phyloP scores from a whole-genome alignment of 139 green algal genomes.

The Volvox africanus region DNA sequence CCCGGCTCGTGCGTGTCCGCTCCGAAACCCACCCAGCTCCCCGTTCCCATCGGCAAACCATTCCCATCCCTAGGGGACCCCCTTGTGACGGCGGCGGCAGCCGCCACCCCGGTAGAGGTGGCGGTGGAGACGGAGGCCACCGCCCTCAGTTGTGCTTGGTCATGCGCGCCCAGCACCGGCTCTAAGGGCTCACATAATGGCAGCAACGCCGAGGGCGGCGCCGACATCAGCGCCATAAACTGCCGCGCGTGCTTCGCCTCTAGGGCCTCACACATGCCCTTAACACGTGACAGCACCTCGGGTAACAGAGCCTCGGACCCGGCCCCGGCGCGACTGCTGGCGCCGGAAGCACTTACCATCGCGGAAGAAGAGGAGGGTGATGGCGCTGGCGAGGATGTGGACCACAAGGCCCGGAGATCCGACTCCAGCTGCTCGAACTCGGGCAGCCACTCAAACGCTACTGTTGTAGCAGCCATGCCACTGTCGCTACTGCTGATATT shows the following conservation, averaged over 20 bases:
- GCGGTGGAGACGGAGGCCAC: background rate
- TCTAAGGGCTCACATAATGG: background rate
- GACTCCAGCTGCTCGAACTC: conserved; percentile 15
- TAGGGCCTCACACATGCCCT: conserved; percentile 26
- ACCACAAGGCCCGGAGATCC: background rate
- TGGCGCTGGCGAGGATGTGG: background rate
- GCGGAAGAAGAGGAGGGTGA: background rate
- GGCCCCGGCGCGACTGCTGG: background rate
- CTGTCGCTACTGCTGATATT: background rate
- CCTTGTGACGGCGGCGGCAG: background rate
- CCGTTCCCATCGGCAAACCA: background rate
- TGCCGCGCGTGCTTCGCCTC: background rate
- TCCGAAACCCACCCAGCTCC: background rate
- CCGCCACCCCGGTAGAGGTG: background rate
- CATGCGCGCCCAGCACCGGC: too few relatives aligned
- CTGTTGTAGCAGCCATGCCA: background rate
- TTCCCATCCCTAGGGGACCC: background rate
- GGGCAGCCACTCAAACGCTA: conserved; percentile 9
- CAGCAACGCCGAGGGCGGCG: background rate
- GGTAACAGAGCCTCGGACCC: background rate
- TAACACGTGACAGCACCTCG: conserved; percentile 23
- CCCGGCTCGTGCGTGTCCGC: background rate
- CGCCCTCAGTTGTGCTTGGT: background rate
- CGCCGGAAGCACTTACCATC: background rate
- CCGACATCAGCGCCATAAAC: background rate